Percentiles rank a stretch among this genome's conserved stretches.
phyloP scores from a whole-genome alignment of 1,284 basidiomycete genomes.

The Moesziomyces sp. region DNA sequence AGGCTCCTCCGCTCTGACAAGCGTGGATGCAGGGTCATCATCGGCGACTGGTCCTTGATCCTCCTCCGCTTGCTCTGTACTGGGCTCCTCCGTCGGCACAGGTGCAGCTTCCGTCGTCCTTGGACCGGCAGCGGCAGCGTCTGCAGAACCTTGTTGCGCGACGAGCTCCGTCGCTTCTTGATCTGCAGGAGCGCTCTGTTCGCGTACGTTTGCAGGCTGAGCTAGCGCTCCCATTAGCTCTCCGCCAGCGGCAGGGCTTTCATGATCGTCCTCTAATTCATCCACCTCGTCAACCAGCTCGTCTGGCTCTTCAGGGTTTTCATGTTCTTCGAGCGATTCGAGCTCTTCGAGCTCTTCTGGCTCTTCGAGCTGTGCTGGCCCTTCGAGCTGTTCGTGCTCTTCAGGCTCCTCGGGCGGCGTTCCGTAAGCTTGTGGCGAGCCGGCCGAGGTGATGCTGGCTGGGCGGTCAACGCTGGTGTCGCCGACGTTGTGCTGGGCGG shows the following conservation, averaged over 20 bases:
- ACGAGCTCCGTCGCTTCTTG: neutral
- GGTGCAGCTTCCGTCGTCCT: too few relatives aligned
- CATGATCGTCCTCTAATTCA: neutral
- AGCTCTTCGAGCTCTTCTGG: neutral
- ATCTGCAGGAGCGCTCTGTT: neutral
- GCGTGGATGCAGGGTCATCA: too few relatives aligned
- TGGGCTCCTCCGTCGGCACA: too few relatives aligned
- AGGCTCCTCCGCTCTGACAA: too few relatives aligned
- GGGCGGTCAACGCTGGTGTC: neutral
- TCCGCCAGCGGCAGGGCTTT: neutral
- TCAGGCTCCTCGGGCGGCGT: conserved; percentile 17
- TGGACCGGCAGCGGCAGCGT: too few relatives aligned
- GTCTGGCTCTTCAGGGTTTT: conserved; percentile 2
- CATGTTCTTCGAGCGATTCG: neutral
- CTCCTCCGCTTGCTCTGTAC: too few relatives aligned
- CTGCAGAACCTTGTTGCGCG: too few relatives aligned
- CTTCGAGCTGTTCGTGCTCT: neutral
- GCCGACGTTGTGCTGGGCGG: neutral
- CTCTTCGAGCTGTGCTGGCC: conserved; percentile 4
- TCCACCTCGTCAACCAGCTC: conserved; percentile 17
- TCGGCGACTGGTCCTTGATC: too few relatives aligned
- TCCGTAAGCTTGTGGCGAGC: conserved; percentile 25
- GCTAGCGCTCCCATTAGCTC: neutral
- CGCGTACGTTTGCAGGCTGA: neutral
- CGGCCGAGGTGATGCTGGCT: conserved; percentile 5